These are phyloP conservation scores for Alternaria arbusti DNA, from an alignment of 2,329 filamentous ascomycete species.

Conservation along the genomic window DNA sequence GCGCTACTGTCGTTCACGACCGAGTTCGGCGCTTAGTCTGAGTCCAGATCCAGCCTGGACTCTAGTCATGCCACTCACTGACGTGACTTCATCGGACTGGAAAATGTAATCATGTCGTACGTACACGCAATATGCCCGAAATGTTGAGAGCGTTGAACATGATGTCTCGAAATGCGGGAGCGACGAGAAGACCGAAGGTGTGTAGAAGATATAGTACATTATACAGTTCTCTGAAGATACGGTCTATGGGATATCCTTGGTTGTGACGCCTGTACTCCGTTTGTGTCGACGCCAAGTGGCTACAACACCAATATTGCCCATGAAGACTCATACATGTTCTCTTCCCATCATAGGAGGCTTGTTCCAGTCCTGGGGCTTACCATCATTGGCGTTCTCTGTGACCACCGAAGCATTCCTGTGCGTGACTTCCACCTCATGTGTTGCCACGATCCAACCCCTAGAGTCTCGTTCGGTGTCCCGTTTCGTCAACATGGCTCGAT, in stretches of 20 bases:
- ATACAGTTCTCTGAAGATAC: background rate
- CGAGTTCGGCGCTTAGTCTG: background rate
- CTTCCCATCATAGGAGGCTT: conserved; percentile 3
- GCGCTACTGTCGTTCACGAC: background rate
- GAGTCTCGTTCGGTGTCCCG: conserved; percentile 4
- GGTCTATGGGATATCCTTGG: background rate
- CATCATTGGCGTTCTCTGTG: background rate
- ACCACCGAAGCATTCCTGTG: background rate
- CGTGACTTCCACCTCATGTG: conserved; percentile 4
- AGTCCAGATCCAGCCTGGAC: background rate
- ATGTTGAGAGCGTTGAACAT: background rate
- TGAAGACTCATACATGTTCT: conserved; percentile 16
- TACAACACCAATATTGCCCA: background rate
- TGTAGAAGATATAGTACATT: background rate
- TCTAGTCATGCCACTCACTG: background rate
- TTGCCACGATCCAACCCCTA: conserved; percentile 9
- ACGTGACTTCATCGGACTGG: background rate
- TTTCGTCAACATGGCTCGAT: conserved; percentile 2
- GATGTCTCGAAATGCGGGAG: background rate
- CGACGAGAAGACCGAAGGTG: background rate
- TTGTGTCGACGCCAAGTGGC: background rate
- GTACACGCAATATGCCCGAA: too few species aligned
- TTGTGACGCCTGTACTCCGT: background rate
- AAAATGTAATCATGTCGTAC: background rate
- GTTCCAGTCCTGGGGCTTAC: conserved; percentile 14